These are phyloP conservation scores for Iodosphaeria phyllophila DNA, from an alignment of 2,329 filamentous ascomycete genomes.

Conservation along the genomic window DNA sequence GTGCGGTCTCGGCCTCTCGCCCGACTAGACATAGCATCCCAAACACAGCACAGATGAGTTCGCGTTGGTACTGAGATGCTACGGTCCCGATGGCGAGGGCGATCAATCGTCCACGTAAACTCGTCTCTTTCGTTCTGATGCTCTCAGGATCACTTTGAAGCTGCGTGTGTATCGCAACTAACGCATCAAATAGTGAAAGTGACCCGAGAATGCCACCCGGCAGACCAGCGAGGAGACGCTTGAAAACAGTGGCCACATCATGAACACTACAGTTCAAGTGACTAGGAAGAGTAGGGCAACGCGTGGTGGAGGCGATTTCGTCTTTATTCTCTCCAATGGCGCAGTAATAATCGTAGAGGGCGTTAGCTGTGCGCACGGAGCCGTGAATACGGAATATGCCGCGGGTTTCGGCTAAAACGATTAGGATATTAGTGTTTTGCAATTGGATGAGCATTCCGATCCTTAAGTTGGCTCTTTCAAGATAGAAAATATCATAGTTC, in stretches of 20 bases:
- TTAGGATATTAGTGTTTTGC: slow-evolving; percentile 5
- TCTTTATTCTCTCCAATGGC: slow-evolving; percentile 25
- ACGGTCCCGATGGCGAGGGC: slow-evolving; percentile 41
- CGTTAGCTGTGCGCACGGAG: slow-evolving; percentile 33
- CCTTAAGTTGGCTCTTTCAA: no score
- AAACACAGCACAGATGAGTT: slow-evolving; percentile 48
- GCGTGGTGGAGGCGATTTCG: slow-evolving; percentile 36
- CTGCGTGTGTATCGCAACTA: slow-evolving; percentile 41
- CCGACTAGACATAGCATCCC: slow-evolving; percentile 45
- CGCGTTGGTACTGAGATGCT: slow-evolving; percentile 38
- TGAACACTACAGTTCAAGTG: slow-evolving; percentile 42
- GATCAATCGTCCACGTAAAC: slow-evolving; percentile 43
- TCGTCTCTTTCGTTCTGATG: slow-evolving; percentile 32
- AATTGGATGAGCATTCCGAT: neutral
- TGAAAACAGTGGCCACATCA: slow-evolving; percentile 50
- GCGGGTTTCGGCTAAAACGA: slow-evolving; percentile 21
- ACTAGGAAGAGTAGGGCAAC: slow-evolving; percentile 36
- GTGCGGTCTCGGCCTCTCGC: slow-evolving; percentile 31
- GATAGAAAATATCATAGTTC: no score
- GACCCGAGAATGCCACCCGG: slow-evolving; percentile 50
- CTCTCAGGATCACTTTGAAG: slow-evolving; percentile 31
- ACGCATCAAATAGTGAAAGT: slow-evolving; percentile 37
- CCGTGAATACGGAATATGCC: slow-evolving; percentile 48
- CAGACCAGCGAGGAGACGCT: slow-evolving; percentile 40
- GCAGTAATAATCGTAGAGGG: slow-evolving; percentile 46